Base-by-base conservation (phyloP, 805 yeast species). In the Yamadazyma tumulicola region DNA sequence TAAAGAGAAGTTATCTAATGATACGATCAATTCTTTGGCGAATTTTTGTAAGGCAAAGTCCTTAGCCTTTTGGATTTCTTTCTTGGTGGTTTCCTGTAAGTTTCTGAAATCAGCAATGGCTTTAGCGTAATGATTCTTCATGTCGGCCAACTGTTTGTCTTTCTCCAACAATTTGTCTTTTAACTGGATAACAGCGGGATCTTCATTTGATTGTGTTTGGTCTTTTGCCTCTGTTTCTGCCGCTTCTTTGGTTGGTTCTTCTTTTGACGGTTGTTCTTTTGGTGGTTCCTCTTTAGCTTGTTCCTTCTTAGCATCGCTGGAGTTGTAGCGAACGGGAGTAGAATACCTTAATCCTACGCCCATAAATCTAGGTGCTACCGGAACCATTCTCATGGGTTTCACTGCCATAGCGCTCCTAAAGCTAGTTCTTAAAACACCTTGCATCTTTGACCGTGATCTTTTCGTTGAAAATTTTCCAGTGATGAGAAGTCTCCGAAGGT, bases 11-110 rank as follows among this genome's bases (percentile, higher is more conserved):
- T 88, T 88, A 56, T 88, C 97, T 27, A 88, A 75, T 5, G 95
- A 82, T 54, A 88, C 96, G 49, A 88, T 71, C 55, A 88, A 72
- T 48, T 88, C 97, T 61, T 79, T 83, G 46, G 95, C 93, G 57
- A 88, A 88, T 61, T 86, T 88, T 61, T 88, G 95, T 46, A 89
- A 70, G 0, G 96, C 96, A 64, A 81, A 88, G 54, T 86, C 96
- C 55, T 73, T 81, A 35, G 96, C 87, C 66, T 85, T 85, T 63
- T 84, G 82, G 37, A 85, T 69, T 57, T 89, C 96, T 49, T 85
- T 75, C 64, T 85, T 83, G 41, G 96, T 86, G 33, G 89, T 80
- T 55, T 85, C 91, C 69, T 88, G 97, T 51, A 88, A 70, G 64
- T 85, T 87, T 51, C 95, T 79, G 80, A 87, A 89, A 60, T 88